phyloP scores from a whole-genome alignment of 768 basidiomycete genomes.

The Psilocybe cubensis region DNA sequence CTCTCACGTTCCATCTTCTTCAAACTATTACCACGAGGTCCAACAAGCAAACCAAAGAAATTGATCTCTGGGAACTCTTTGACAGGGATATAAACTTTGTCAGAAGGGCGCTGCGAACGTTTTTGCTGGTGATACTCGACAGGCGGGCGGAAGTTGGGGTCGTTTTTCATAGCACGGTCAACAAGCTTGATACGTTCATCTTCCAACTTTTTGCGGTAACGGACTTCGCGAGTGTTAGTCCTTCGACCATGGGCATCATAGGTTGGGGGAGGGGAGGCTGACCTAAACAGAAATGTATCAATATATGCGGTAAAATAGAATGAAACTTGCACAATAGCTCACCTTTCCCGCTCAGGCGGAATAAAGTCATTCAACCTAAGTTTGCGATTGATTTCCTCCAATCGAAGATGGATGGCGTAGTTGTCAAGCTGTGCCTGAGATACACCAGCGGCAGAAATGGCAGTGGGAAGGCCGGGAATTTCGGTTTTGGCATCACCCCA shows the following conservation, averaged over 20 bases:
- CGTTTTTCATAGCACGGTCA: constrained; percentile 95
- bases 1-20: constrained; percentile 99
- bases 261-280: constrained; percentile 95
- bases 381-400: constrained; percentile 98
- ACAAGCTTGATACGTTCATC: constrained; percentile 92
- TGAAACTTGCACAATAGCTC: constrained; percentile 14
- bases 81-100: constrained; percentile 99
- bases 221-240: constrained; percentile 98
- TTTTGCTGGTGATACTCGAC: constrained; percentile 96
- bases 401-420: constrained; percentile 93
- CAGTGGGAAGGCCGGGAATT: constrained; percentile 91
- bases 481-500: constrained; percentile 96
- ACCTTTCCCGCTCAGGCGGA: constrained; percentile 95
- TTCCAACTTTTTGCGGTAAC: constrained; percentile 94
- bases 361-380: constrained; percentile 92
- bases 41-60: constrained; percentile 97
- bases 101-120: constrained; percentile 89
- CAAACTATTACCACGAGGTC: constrained; percentile 97
- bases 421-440: constrained; percentile 96
- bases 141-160: constrained; percentile 97
- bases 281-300: constrained; percentile 48
- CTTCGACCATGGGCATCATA: constrained; percentile 98
- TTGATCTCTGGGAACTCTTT: constrained; percentile 99
- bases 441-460: constrained; percentile 91
- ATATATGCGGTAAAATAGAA: constrained; percentile 29